phyloP scores from a whole-genome alignment of 371 early-diverging fungal species.

The Saksenaea oblongispora region DNA sequence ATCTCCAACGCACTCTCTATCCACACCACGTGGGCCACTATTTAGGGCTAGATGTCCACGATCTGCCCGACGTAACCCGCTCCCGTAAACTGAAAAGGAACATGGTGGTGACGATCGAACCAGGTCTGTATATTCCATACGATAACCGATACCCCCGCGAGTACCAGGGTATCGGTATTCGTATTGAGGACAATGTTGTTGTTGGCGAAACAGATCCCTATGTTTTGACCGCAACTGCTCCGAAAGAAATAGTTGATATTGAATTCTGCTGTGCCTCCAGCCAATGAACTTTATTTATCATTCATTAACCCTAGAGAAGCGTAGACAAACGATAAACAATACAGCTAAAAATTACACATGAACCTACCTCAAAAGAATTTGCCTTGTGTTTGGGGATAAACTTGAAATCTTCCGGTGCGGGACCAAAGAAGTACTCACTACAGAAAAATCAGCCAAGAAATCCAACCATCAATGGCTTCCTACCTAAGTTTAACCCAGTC shows the following conservation, averaged over 20 bases:
- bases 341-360: background rate
- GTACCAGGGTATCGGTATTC: constrained; percentile 91
- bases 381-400: constrained; percentile 95
- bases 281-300: constrained; percentile 9
- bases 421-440: constrained; percentile 80
- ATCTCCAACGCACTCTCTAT: constrained; percentile 74
- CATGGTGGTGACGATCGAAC: constrained; percentile 96
- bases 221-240: constrained; percentile 76
- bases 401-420: constrained; percentile 81
- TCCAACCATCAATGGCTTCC: background rate
- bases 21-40: constrained; percentile 97
- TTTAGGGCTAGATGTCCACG: constrained; percentile 95
- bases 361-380: constrained; percentile 73
- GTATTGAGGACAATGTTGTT: constrained; percentile 95
- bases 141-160: constrained; percentile 74
- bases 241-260: constrained; percentile 89
- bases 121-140: constrained; percentile 91
- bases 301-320: background rate
- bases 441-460: background rate
- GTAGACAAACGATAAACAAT: background rate
- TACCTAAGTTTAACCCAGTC: constrained; percentile 92
- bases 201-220: constrained; percentile 72
- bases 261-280: constrained; percentile 63
- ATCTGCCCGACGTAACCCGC: constrained; percentile 75
- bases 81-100: constrained; percentile 69